These are phyloP conservation scores for Symbiodinium natans DNA, from an alignment of 73 alveolate species.

Conservation along the genomic window DNA sequence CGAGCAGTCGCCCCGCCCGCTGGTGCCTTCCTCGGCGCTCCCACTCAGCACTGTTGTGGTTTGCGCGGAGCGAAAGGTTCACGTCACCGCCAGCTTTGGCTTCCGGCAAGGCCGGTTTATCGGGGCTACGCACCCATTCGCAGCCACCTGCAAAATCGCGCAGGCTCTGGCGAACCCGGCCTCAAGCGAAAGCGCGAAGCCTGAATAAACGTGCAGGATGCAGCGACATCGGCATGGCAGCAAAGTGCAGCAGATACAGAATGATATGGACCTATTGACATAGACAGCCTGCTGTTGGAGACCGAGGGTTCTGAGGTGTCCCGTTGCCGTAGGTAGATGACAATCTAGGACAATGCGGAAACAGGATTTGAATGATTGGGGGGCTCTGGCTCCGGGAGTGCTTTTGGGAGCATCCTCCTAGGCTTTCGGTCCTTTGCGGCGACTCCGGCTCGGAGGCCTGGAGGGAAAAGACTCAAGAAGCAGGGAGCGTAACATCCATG, in stretches of 20 bases:
- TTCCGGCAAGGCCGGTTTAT: neutral
- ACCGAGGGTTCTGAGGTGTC: too few species aligned
- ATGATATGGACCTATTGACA: too few species aligned
- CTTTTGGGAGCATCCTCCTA: neutral
- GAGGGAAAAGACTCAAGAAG: neutral
- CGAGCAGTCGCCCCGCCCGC: slow-evolving; percentile 10
- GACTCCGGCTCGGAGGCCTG: neutral
- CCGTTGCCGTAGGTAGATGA: too few species aligned
- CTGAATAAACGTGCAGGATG: neutral
- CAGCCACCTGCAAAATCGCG: neutral
- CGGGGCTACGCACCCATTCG: neutral
- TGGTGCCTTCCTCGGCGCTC: neutral
- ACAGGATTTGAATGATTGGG: too few species aligned
- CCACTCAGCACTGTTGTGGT: too few species aligned
- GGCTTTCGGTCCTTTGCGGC: neutral
- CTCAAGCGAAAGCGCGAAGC: neutral
- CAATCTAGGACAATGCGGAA: too few species aligned
- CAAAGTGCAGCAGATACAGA: neutral
- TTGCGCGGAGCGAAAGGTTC: neutral
- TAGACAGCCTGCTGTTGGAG: too few species aligned
- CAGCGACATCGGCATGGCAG: neutral
- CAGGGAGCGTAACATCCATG: neutral
- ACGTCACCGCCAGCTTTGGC: slow-evolving; percentile 1
- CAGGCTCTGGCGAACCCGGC: neutral
- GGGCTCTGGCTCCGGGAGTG: too few species aligned